Percentiles rank a stretch among this genome's conserved stretches.
Conservation (phyloP, 2,329 filamentous ascomycete species). For the Tolypocladium sp. region DNA sequence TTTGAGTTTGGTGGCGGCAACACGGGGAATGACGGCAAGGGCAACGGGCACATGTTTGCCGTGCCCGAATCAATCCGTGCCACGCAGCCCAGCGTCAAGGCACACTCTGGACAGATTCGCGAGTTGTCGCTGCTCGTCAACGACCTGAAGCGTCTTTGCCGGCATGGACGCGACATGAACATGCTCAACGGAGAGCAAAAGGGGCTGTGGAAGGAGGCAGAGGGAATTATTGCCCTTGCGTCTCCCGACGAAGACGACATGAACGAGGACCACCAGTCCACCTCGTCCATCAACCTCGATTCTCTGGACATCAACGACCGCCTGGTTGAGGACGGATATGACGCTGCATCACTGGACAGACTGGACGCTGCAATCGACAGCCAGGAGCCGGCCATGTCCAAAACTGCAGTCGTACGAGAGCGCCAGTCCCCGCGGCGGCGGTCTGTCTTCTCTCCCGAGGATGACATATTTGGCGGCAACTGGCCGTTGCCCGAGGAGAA, state of each 20-base stretch:
- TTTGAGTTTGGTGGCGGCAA: constrained; percentile 61
- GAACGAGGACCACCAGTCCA: constrained; percentile 26
- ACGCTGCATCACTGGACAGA: constrained; percentile 33
- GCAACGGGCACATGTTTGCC: constrained; percentile 22
- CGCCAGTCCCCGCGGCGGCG: constrained; percentile 42
- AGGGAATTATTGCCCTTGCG: constrained; percentile 80
- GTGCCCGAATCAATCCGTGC: constrained; percentile 71
- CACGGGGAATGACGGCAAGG: constrained; percentile 24
- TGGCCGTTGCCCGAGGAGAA: constrained; percentile 34
- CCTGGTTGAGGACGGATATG: constrained; percentile 38
- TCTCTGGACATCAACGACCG: constrained; percentile 31
- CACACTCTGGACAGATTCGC: constrained; percentile 74
- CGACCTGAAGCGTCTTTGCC: constrained; percentile 68
- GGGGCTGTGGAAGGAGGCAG: constrained; percentile 68
- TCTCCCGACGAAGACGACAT: constrained; percentile 52
- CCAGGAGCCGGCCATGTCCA: constrained; percentile 34
- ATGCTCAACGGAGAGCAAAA: constrained; percentile 52
- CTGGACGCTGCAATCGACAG: constrained; percentile 32
- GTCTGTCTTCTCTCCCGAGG: constrained; percentile 56
- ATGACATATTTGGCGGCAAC: constrained; percentile 54
- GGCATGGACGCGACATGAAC: constrained; percentile 58
- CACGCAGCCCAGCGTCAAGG: constrained; percentile 71
- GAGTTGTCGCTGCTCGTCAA: constrained; percentile 77
- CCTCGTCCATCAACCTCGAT: constrained; percentile 30
- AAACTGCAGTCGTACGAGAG: constrained; percentile 45